Conservation (phyloP, 495 filamentous ascomycete species). For the Penicillium coprophilum region DNA sequence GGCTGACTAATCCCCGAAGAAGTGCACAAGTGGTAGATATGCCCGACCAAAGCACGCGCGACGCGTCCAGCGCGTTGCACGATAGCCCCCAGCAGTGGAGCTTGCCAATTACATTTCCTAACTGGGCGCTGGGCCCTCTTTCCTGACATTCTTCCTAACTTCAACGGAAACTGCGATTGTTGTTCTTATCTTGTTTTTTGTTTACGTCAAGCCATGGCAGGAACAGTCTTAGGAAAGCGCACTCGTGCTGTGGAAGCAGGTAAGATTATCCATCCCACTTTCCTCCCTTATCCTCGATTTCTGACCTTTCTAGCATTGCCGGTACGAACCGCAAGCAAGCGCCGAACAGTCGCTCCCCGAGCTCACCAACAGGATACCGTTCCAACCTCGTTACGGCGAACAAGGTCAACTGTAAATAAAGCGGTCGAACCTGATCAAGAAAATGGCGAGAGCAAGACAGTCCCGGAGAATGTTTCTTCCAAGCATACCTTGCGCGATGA, state of each 20-base stretch:
- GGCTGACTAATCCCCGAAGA: slow-evolving; percentile 4
- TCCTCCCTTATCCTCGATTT: not conserved
- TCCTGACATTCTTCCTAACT: slow-evolving; percentile 12
- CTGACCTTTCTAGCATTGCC: slow-evolving; percentile 34
- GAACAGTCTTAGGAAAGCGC: slow-evolving; percentile 62
- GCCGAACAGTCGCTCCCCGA: slow-evolving; percentile 51
- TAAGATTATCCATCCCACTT: slow-evolving; percentile 35
- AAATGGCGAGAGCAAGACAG: slow-evolving; percentile 31
- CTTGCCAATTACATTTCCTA: slow-evolving; percentile 15
- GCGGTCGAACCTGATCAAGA: slow-evolving; percentile 28
- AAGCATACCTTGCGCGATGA: slow-evolving; percentile 35
- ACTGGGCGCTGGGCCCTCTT: slow-evolving; percentile 6
- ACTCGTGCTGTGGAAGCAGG: slow-evolving; percentile 55
- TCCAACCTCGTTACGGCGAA: slow-evolving; percentile 30
- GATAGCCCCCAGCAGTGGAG: slow-evolving; percentile 1
- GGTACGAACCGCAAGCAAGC: slow-evolving; percentile 60
- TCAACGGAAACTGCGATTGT: not conserved
- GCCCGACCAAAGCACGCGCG: slow-evolving; percentile 8
- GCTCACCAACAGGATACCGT: slow-evolving; percentile 29
- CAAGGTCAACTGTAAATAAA: slow-evolving; percentile 34
- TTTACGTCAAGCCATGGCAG: slow-evolving; percentile 49
- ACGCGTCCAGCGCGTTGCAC: slow-evolving; percentile 15
- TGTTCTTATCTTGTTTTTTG: slow-evolving; percentile 11
- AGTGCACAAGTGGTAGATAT: slow-evolving; percentile 7
- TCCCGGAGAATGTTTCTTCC: slow-evolving; percentile 21